Conservation (phyloP, 129 eudicot genomes). For the Ambrosia artemisiifolia region DNA sequence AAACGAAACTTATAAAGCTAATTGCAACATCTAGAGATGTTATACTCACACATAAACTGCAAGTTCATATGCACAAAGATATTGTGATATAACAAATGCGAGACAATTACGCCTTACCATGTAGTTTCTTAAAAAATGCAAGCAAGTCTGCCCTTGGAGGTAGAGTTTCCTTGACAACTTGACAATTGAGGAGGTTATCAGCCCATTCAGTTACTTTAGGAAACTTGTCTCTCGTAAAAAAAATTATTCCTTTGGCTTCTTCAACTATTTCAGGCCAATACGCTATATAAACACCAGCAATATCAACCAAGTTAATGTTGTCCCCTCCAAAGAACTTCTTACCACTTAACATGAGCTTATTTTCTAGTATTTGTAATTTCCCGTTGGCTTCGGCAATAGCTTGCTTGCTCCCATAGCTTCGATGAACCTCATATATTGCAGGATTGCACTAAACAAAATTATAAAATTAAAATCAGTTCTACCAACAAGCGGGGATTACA, state of each 20-base stretch:
- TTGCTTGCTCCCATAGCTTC: conserved; percentile 12
- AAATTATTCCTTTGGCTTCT: background rate
- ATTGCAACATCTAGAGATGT: background rate
- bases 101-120: conserved; percentile 1
- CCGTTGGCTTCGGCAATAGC: conserved; percentile 21
- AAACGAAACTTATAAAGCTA: background rate
- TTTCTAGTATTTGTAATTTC: conserved; percentile 1
- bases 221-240: conserved; percentile 25
- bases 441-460: conserved; percentile 12
- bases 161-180: conserved; percentile 19
- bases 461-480: background rate
- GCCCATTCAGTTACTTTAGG: conserved; percentile 23
- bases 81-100: background rate
- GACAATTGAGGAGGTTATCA: conserved; percentile 15
- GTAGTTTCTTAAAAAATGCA: background rate
- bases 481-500: too few species aligned
- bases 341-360: background rate
- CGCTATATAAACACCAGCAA: conserved; percentile 17
- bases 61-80: background rate
- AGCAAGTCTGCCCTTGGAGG: conserved; percentile 25
- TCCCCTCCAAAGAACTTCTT: conserved; percentile 39
- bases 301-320: conserved; percentile 30
- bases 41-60: background rate
- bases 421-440: conserved; percentile 8
- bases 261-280: conserved; percentile 27